Base-by-base conservation (phyloP, 2,329 filamentous ascomycete genomes). In the Daldinia eschscholtzii region DNA sequence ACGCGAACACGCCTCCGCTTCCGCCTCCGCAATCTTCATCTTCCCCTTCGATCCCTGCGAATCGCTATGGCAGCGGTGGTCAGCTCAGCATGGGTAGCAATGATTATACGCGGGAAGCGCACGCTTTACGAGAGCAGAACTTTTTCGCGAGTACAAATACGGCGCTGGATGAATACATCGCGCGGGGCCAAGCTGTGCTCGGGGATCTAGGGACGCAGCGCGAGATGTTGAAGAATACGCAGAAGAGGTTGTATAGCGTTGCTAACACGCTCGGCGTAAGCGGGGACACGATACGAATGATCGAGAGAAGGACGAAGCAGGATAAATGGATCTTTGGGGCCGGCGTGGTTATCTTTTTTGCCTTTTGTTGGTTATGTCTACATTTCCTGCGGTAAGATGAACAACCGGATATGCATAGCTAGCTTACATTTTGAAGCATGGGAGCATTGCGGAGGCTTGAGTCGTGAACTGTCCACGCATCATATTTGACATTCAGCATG, bases 301-400 rank as follows among this genome's bases (percentile, higher is more conserved):
- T 99, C 46, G 95, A 98, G 82, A 84, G 96, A 74, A 86, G 96
- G 70, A 94, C 96, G 57, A 92, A 90, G 80, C 92, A 98, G 83
- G 96, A 99, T 80, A 98, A 98, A 82, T 98, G 94, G 94, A 97
- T 99, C 39, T 99, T 99, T 80, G 92, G 92, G 86, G 92, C 84
- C 0, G 94, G 96, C 0, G 93, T 95, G 2, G 81, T 97, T 4
- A 81, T 96, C 39, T 99, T 99, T 80, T 92, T 98, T 76, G 78
- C 88, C 41, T 99, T 99, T 79, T 97, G 95, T 80, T 98, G 93
- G 89, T 82, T 96, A 71, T 94, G 97, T 63, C 79, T 99, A 77
- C 92, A 94, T 81, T 98, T 89, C 78, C 80, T 99, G 81, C 85
- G 93, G 78, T 95, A 81, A 85, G 13, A 44, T 28, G n/a, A 30